Conservation (phyloP, 495 filamentous ascomycete species). For the Talaromyces stipitatus region DNA sequence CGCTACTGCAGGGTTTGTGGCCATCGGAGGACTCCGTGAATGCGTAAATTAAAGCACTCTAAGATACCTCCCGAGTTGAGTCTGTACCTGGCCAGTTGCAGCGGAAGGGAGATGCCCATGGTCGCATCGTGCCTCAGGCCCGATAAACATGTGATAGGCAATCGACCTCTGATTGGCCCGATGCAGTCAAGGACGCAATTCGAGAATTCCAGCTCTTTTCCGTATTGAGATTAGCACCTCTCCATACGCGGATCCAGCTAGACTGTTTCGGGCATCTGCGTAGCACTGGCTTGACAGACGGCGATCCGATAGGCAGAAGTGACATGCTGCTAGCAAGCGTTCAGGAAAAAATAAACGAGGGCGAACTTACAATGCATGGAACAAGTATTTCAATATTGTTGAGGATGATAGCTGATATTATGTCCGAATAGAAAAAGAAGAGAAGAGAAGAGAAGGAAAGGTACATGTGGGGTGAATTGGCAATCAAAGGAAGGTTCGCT, state of each 20-base stretch:
- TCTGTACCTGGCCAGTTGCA: not conserved
- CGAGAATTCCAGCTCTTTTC: not conserved
- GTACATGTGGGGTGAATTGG: too few relatives aligned
- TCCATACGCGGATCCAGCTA: not conserved
- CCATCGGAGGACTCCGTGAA: not conserved
- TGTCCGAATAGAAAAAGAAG: too few relatives aligned
- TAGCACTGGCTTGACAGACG: not conserved
- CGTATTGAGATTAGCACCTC: not conserved
- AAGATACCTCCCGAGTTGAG: not conserved
- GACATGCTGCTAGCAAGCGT: too few relatives aligned
- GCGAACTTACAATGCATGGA: too few relatives aligned
- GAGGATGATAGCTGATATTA: too few relatives aligned
- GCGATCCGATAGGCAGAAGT: not conserved
- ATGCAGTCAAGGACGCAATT: not conserved
- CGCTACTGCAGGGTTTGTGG: too few relatives aligned
- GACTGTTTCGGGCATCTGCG: not conserved
- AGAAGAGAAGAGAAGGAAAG: too few relatives aligned
- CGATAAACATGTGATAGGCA: slow-evolving; percentile 1
- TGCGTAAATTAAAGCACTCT: not conserved
- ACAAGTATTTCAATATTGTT: too few relatives aligned
- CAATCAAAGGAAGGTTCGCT: not conserved
- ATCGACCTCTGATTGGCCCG: not conserved
- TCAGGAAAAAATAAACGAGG: too few relatives aligned
- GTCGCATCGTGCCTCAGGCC: not conserved
- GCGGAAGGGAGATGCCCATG: not conserved